Base-by-base conservation (phyloP, 495 filamentous ascomycete genomes). In the Hypoxylon cercidicola region DNA sequence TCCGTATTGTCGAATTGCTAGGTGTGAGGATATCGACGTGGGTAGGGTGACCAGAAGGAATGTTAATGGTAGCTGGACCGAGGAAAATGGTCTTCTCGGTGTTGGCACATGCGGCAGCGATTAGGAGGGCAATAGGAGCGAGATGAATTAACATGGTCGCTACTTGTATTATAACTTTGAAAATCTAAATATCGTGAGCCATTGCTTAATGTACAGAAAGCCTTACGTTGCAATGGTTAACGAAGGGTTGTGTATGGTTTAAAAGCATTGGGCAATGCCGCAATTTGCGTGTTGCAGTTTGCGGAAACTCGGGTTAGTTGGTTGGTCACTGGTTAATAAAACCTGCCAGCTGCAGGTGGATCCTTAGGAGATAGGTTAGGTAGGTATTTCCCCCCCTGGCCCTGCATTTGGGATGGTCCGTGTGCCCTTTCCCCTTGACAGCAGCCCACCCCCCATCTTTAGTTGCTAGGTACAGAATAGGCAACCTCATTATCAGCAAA, bases 51-150 rank as follows among this genome's bases (percentile, higher is more conserved):
- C 79, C 74, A 9, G 81, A 73, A 8, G 88, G 83, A 28, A 91
- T 69, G 30, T 77, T 72, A 67, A 83, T 63, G 9, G 77, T 61
- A 13, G 75, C 63, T 18, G 95, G 95, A 19, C 82, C 93, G 40
- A 89, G 74, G 79, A 99, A 98, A 69, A 99, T 92, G 67, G 84
- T 83, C 75, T 99, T 99, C 75, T 99, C 95, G 61, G 90, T 88
- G 73, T 99, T 97, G 71, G 86, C 91, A 62, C 70, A 57, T 30
- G 46, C 71, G 12, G 41, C 40, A 20, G 60, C 35, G 48, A 67
- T 48, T 1, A 68, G 34, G 19, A 55, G 23, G 21, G 53, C 49
- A 45, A 65, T 9, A 32, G 62, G 55, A 40, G 28, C 19, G 16
- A 61, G 25, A 19, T 59, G 39, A 21, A 53, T 44, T 13, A 64